Conservation (phyloP, 2,329 filamentous ascomycete species). For the Exophiala viscosa region DNA sequence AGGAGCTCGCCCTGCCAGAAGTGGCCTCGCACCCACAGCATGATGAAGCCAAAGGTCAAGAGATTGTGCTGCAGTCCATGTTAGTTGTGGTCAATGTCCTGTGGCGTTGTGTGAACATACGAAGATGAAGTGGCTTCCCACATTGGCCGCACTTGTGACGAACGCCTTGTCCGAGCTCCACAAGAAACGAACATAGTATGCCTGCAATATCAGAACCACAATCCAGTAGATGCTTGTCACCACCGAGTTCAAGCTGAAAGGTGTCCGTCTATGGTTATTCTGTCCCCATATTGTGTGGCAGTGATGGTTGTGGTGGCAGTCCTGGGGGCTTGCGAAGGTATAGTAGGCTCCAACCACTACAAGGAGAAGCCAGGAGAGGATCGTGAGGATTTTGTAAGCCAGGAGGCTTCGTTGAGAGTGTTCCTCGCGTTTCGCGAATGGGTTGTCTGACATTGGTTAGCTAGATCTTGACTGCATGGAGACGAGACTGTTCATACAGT, state of each 20-base stretch:
- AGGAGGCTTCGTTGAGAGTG: slow-evolving; percentile 60
- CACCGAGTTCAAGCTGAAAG: slow-evolving; percentile 68
- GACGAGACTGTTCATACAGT: slow-evolving; percentile 12
- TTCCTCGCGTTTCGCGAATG: slow-evolving; percentile 67
- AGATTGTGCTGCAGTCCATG: slow-evolving; percentile 60
- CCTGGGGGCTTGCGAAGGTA: slow-evolving; percentile 59
- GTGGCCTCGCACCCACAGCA: slow-evolving; percentile 73
- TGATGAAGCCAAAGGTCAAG: slow-evolving; percentile 74
- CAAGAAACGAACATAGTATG: slow-evolving; percentile 71
- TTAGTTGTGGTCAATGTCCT: neutral
- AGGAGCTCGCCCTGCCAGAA: slow-evolving; percentile 75
- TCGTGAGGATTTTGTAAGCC: slow-evolving; percentile 71
- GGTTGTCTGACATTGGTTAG: slow-evolving; percentile 58
- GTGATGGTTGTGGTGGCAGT: slow-evolving; percentile 52
- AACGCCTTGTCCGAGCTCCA: slow-evolving; percentile 64
- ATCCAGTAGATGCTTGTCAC: slow-evolving; percentile 67
- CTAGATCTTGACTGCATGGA: neutral
- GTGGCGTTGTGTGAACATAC: slow-evolving; percentile 10
- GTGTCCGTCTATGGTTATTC: slow-evolving; percentile 63
- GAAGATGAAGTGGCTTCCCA: slow-evolving; percentile 78
- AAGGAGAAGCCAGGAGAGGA: slow-evolving; percentile 70
- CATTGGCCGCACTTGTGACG: slow-evolving; percentile 67
- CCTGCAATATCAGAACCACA: slow-evolving; percentile 56
- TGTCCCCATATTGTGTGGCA: slow-evolving; percentile 70
- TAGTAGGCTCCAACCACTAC: slow-evolving; percentile 73